Evolutionary conservation across 2,329 filamentous ascomycete species (phyloP).

Genomic region (Pezicula rhizophila): DNA sequence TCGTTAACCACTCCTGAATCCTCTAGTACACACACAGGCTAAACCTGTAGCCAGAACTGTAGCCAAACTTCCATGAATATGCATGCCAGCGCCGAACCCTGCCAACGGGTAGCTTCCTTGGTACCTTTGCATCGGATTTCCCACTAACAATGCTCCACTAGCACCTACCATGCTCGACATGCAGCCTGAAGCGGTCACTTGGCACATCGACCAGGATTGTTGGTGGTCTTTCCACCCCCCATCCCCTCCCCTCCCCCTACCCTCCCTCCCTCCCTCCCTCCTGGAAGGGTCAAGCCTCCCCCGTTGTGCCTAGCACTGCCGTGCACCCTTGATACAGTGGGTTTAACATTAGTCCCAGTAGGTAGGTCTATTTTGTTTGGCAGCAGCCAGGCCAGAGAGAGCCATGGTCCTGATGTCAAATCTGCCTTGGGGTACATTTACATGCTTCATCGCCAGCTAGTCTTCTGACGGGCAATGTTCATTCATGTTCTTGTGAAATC

Average conservation of each 20-base stretch:
- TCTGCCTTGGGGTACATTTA: slow-evolving; percentile 9
- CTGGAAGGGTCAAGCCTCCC: slow-evolving; percentile 2
- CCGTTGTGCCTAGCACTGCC: slow-evolving; percentile 10
- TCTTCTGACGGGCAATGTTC: not conserved
- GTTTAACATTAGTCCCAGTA: slow-evolving; percentile 9
- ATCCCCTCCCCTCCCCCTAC: slow-evolving; percentile 1
- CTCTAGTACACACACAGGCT: no score
- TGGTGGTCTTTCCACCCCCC: not conserved
- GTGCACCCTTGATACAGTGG: slow-evolving; percentile 5
- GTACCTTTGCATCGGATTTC: slow-evolving; percentile 11
- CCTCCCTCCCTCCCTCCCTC: slow-evolving; percentile 1
- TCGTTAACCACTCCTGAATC: no score
- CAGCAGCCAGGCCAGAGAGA: slow-evolving; percentile 4
- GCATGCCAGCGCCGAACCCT: not conserved
- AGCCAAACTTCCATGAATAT: not conserved
- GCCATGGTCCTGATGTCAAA: slow-evolving; percentile 1
- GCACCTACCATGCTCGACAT: not conserved
- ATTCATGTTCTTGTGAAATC: not conserved
- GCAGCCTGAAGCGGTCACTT: slow-evolving; percentile 7
- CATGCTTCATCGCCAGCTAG: not conserved
- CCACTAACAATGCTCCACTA: slow-evolving; percentile 2
- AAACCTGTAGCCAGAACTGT: not conserved
- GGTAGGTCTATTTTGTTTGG: slow-evolving; percentile 8
- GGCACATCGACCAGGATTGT: slow-evolving; percentile 4
- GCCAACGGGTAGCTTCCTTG: not conserved